Base-by-base conservation (phyloP, 306 rosid species). In the Rosa multiflora region DNA sequence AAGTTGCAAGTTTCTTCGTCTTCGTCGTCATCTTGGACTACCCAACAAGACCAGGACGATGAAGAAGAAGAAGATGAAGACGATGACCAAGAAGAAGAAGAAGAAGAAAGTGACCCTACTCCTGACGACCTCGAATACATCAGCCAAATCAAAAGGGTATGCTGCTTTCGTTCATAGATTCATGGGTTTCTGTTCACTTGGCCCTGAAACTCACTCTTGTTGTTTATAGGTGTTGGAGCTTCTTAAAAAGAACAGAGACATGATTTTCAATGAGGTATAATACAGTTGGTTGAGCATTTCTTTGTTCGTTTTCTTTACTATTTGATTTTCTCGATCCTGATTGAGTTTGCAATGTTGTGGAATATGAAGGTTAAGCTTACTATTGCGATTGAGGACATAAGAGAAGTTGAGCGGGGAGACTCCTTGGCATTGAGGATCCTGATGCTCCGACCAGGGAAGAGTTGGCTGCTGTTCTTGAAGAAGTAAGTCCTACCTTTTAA, bases 371-470 rank as follows among this genome's bases (percentile, higher is more conserved):
- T 95, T 64, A 95, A 95, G 78, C 83, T 95, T 56, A 95, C 99
- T 68, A 67, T 95, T 67, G 83, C 87, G 91, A 95, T 95, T 87
- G 99, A 95, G 88, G 99, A 95, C 82, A 97, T 97, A 8, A 81
- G 99, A 77, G 99, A 95, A 70, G 86, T 88, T 67, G 99, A 95
- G 88, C 90, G 99, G 78, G 86, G 86, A 85, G 93, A 79, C 79
- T 95, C 43, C 99, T 95, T 72, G 99, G 99, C 53, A 90, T 88
- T n/a, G 99, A 95, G 82, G 92, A 93, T 55, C 80, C 85, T 13
- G 97, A 95, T 79, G 80, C 85, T 75, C 98, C 98, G 18, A 83
- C 98, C 21, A 87, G 99, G 85, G 98, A 92, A 3, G 99, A 95
- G 66, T 85, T 95, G 51, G 99, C 81, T 47, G 81, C 81, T 23